These are phyloP conservation scores for Nothopassalora personata DNA, from an alignment of 2,329 filamentous ascomycete species.

Conservation along the genomic window DNA sequence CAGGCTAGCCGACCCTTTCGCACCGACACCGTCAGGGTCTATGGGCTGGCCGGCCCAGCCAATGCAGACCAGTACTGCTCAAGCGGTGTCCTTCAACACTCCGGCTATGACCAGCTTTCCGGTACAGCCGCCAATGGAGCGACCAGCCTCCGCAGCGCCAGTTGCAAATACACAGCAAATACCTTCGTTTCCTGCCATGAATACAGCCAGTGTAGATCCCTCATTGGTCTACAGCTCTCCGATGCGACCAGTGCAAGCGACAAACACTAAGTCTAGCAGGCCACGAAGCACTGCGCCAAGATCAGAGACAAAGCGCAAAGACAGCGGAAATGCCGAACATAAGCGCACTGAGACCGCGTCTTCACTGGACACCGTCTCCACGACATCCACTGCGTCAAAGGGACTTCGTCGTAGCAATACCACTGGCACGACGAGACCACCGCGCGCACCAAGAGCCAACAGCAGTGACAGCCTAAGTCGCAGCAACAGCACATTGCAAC, in stretches of 20 bases:
- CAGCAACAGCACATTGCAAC: constrained; percentile 29
- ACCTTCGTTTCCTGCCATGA: constrained; percentile 15
- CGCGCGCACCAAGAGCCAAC: constrained; percentile 27
- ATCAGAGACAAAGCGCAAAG: constrained; percentile 22
- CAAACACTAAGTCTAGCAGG: constrained; percentile 18
- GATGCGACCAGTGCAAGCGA: constrained; percentile 16
- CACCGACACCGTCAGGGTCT: constrained; percentile 14
- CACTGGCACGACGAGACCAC: constrained; percentile 31
- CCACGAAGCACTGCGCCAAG: neutral
- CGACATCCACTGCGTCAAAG: constrained; percentile 23
- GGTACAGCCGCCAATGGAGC: constrained; percentile 20
- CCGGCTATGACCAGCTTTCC: constrained; percentile 31
- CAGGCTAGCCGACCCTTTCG: constrained; percentile 30
- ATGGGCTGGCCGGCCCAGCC: constrained; percentile 17
- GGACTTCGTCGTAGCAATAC: constrained; percentile 44
- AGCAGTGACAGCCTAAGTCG: constrained; percentile 17
- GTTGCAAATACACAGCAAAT: constrained; percentile 16
- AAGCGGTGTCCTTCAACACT: constrained; percentile 25
- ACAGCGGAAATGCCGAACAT: constrained; percentile 32
- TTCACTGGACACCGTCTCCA: constrained; percentile 33
- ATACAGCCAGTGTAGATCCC: constrained; percentile 43
- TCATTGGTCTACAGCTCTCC: constrained; percentile 40
- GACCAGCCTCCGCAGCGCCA: constrained; percentile 25
- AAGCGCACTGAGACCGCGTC: constrained; percentile 38
- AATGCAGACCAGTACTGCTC: constrained; percentile 11